Base-by-base conservation (phyloP, 768 basidiomycete genomes). In the Agaricus subrufescens region DNA sequence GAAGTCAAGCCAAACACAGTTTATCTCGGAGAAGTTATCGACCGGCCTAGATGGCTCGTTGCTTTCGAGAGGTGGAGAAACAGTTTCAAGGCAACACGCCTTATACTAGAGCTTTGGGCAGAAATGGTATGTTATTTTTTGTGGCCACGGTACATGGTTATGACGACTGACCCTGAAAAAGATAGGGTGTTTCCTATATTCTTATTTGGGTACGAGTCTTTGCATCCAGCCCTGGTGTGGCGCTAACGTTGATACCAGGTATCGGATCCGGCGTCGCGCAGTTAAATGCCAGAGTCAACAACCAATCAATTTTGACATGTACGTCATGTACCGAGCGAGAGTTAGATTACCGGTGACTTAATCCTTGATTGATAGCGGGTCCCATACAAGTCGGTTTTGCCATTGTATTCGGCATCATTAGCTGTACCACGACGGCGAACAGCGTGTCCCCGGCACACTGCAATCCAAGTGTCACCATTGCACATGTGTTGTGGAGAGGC, bases 361-460 rank as follows among this genome's bases (percentile, higher is more conserved):
- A 52, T 46, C 8, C 31, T 31, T 40, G 2, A 29, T 14, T 40
- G 23, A 27, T 27, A 39, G 34, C 45, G 19, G 55, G 46, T 29
- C 46, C 52, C n/a, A 43, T 50, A 43, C 48, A 54, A 70, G 64
- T 66, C 43, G 67, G 68, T 19, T 52, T 64, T 8, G 43, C 61
- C 3, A 56, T 62, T 8, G 56, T 59, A 40, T 61, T 65, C 19
- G 64, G 66, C 26, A 63, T 62, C 40, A 61, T 67, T 29, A 60
- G 61, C 31, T 46, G 58, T n/a, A 61, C 63, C 31, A 47, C 53
- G 4, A 45, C 38, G 14, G 23, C 30, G 25, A 46, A 46, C 7
- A 39, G 45, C 23, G 44, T 45, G n/a, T 54, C 53, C 2, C 45
- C 53, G 14, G 53, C 34, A 3, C 53, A 54, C 38, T 54, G 26